Conservation (phyloP, 139 green algal species). For the Coelastrella sp. region DNA sequence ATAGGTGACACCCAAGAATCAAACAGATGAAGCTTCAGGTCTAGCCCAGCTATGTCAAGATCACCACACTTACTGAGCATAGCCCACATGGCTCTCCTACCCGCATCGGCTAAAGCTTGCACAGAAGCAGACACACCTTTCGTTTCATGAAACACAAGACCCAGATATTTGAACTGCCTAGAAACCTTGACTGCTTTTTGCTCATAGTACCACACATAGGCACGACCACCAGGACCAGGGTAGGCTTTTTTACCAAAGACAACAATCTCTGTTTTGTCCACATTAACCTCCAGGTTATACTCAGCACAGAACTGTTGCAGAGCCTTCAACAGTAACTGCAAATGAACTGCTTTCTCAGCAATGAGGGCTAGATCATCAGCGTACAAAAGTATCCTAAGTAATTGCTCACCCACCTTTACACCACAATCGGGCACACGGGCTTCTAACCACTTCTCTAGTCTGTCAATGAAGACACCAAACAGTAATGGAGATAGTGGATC, state of each 20-base stretch:
- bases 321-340: background rate
- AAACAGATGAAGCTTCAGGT: background rate
- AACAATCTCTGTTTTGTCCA: background rate
- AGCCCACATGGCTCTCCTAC: background rate
- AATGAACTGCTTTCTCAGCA: too few species aligned
- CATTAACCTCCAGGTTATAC: constrained; percentile 6
- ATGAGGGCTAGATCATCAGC: too few species aligned
- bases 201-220: background rate
- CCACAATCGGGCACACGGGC: too few species aligned
- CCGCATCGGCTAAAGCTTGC: background rate
- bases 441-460: too few species aligned
- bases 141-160: background rate
- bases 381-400: too few species aligned
- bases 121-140: background rate
- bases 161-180: constrained; percentile 15
- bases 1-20: background rate
- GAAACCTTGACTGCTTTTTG: background rate
- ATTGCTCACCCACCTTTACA: too few species aligned
- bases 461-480: too few species aligned
- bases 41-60: too few species aligned
- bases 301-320: background rate
- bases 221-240: too few species aligned
- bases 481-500: too few species aligned
- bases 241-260: background rate
- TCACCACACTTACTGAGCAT: too few species aligned